Evolutionary conservation across 2,329 filamentous ascomycete genomes (phyloP).

Genomic region (Clarireedia paspali): DNA sequence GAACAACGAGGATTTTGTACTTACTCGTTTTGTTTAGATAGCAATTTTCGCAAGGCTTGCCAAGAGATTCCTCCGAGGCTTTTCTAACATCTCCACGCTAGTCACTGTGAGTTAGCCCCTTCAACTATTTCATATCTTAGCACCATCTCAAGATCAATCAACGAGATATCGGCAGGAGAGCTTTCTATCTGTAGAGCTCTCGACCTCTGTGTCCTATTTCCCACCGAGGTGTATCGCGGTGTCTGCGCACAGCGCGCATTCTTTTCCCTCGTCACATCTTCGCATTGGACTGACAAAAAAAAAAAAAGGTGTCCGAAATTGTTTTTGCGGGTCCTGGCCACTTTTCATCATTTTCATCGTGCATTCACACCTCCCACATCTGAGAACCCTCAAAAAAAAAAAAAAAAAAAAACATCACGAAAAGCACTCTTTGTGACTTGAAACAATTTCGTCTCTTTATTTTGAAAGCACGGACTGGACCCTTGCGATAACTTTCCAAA

Average conservation of each 20-base stretch:
- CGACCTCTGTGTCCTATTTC: background rate
- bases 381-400: background rate
- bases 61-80: slow-evolving; percentile 14
- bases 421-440: background rate
- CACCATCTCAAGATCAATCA: background rate
- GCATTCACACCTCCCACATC: too few relatives aligned
- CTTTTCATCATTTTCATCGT: background rate
- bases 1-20: background rate
- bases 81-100: slow-evolving; percentile 14
- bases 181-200: background rate
- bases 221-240: background rate
- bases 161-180: background rate
- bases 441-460: background rate
- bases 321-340: slow-evolving; percentile 6
- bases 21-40: background rate
- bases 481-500: background rate
- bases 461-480: background rate
- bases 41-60: slow-evolving; percentile 8
- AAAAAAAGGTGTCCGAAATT: slow-evolving; percentile 1
- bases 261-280: background rate
- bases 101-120: slow-evolving; percentile 20
- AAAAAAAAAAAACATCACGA: background rate
- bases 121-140: slow-evolving; percentile 1
- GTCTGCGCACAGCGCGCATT: slow-evolving; percentile 1
- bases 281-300: background rate